These are phyloP conservation scores for Hamamelis virginiana DNA, from an alignment of 164 flowering plant genomes.

Conservation along the genomic window DNA sequence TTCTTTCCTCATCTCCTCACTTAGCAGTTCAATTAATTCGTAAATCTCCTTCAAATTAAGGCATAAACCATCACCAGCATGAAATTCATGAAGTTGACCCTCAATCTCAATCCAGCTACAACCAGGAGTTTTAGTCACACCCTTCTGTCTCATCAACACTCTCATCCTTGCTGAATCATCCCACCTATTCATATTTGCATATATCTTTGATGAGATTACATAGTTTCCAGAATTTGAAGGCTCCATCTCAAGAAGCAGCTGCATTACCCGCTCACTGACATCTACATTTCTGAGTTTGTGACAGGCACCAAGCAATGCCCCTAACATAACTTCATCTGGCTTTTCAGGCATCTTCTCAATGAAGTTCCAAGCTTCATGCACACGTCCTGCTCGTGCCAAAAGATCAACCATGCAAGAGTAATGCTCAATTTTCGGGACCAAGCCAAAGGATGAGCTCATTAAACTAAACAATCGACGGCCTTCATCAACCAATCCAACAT, in stretches of 20 bases:
- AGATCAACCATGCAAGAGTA: conserved; percentile 77
- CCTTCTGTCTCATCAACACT: conserved; percentile 55
- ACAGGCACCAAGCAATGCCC: conserved; percentile 74
- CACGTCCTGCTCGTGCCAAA: conserved; percentile 66
- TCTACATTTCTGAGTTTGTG: conserved; percentile 42
- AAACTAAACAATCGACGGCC: conserved; percentile 41
- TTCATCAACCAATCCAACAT: conserved; percentile 62
- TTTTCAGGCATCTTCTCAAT: conserved; percentile 62
- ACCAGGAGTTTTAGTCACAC: conserved; percentile 65
- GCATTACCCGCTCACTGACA: conserved; percentile 45
- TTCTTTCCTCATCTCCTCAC: conserved; percentile 42
- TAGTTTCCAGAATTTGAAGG: conserved; percentile 66
- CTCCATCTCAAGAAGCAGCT: conserved; percentile 51
- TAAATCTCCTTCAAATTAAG: conserved; percentile 15
- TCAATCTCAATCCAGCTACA: conserved; percentile 66
- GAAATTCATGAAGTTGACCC: conserved; percentile 40
- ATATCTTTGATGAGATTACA: conserved; percentile 62
- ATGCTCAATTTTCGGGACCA: conserved; percentile 70
- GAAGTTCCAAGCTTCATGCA: conserved; percentile 64
- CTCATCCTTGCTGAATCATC: conserved; percentile 71
- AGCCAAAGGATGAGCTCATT: conserved; percentile 42
- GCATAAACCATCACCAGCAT: conserved; percentile 38
- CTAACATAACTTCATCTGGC: conserved; percentile 60
- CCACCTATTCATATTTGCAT: conserved; percentile 54
- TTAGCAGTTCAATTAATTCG: conserved; percentile 26